These are phyloP conservation scores for Hypoxylon sp. DNA, from an alignment of 2,329 filamentous ascomycete species.

Conservation along the genomic window DNA sequence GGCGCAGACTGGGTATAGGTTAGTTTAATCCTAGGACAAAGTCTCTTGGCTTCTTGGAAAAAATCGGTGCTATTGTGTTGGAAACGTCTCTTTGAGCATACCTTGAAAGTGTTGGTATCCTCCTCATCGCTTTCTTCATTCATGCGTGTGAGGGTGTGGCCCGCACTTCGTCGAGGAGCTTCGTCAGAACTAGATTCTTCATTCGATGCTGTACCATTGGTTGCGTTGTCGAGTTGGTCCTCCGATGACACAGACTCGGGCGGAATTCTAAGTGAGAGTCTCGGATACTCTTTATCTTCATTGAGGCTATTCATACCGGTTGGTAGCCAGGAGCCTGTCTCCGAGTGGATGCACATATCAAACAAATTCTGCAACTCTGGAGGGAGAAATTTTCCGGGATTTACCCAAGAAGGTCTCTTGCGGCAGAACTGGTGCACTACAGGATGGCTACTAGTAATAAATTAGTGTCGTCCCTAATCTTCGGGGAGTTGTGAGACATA, in stretches of 20 bases:
- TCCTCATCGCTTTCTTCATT: constrained; percentile 72
- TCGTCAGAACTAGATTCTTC: constrained; percentile 70
- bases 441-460: constrained; percentile 54
- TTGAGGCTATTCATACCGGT: constrained; percentile 77
- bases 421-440: constrained; percentile 61
- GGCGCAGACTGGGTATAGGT: constrained; percentile 41
- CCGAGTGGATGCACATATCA: constrained; percentile 77
- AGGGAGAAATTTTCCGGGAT: constrained; percentile 71
- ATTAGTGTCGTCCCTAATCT: constrained; percentile 32
- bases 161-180: constrained; percentile 51
- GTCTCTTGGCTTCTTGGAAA: not conserved
- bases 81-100: constrained; percentile 46
- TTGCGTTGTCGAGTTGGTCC: constrained; percentile 64
- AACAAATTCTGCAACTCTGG: constrained; percentile 80
- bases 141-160: constrained; percentile 66
- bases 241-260: constrained; percentile 61
- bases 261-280: constrained; percentile 63
- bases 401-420: constrained; percentile 67
- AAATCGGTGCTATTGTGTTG: constrained; percentile 1
- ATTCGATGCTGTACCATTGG: constrained; percentile 64
- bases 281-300: constrained; percentile 71
- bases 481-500: constrained; percentile 45
- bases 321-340: constrained; percentile 72
- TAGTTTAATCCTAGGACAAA: constrained; percentile 32
- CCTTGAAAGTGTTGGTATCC: constrained; percentile 55